Evolutionary conservation across 768 basidiomycete species (phyloP).

Genomic region (Tylopilus vinaceipallidus): DNA sequence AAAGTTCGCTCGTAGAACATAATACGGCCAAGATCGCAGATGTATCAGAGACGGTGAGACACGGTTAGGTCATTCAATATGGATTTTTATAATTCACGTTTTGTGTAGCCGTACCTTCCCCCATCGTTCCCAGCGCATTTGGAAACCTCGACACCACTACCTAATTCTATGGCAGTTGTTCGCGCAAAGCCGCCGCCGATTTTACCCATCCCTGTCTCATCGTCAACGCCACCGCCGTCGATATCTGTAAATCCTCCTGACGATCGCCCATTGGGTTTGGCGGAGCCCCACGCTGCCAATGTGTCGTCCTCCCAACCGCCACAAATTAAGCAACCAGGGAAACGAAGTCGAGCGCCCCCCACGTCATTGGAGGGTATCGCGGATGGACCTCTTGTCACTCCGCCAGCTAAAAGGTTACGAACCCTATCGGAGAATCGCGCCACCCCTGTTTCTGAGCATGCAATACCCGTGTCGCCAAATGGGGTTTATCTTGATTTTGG

Average conservation of each 20-base stretch:
- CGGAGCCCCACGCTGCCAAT: conserved; percentile 9
- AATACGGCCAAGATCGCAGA: conserved; percentile 31
- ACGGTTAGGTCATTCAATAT: conserved; percentile 2
- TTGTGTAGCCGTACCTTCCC: conserved; percentile 44
- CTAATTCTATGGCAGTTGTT: conserved; percentile 15
- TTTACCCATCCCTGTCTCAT: conserved; percentile 21
- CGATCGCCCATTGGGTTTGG: conserved; percentile 10
- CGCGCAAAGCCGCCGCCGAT: conserved; percentile 48
- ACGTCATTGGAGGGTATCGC: conserved; percentile 27
- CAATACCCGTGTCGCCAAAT: conserved; percentile 7
- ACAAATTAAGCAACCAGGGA: conserved; percentile 20
- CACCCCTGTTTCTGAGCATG: background rate
- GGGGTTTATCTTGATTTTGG: conserved; percentile 4
- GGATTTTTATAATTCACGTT: conserved; percentile 13
- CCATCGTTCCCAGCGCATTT: conserved; percentile 56
- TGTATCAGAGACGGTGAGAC: conserved; percentile 38
- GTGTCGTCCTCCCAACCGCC: conserved; percentile 15
- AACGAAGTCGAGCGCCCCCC: conserved; percentile 29
- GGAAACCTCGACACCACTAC: conserved; percentile 51
- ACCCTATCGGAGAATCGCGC: conserved; percentile 4
- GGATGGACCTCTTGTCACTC: conserved; percentile 14
- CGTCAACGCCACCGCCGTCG: conserved; percentile 28
- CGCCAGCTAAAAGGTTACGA: conserved; percentile 26
- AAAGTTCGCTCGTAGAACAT: conserved; percentile 3
- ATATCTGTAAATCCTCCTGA: conserved; percentile 18